Percentiles rank a stretch among this genome's conserved stretches.
Conservation (phyloP, 2,329 filamentous ascomycete species). For the Paracoccidioides brasiliensis region DNA sequence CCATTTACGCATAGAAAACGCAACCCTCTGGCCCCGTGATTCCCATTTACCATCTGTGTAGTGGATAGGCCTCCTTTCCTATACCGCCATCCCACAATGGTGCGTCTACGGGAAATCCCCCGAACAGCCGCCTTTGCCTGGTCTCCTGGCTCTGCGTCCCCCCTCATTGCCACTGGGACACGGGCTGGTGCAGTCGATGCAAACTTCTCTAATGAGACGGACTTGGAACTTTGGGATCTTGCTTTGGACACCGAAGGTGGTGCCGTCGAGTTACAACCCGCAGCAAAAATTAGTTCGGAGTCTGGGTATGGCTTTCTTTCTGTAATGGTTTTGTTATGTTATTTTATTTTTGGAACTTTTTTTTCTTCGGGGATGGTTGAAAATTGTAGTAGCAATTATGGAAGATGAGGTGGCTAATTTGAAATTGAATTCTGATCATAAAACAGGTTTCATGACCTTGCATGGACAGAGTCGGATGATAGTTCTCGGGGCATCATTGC, state of each 20-base stretch:
- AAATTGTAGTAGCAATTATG: conserved; percentile 36
- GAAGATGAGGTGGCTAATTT: not conserved
- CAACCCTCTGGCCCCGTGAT: conserved; percentile 1
- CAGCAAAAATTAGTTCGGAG: conserved; percentile 73
- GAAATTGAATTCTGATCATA: not conserved
- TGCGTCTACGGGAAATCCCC: conserved; percentile 89
- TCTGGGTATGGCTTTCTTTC: conserved; percentile 52
- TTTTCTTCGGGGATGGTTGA: conserved; percentile 66
- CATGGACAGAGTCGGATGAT: conserved; percentile 74
- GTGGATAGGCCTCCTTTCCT: not conserved
- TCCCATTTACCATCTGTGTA: no score
- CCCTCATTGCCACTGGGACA: conserved; percentile 83
- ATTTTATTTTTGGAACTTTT: no score
- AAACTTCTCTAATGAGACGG: conserved; percentile 95
- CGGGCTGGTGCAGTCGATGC: conserved; percentile 89
- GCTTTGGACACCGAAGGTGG: conserved; percentile 63
- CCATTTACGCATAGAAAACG: not conserved
- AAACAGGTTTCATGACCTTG: conserved; percentile 84
- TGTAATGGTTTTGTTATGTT: no score
- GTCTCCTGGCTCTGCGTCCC: conserved; percentile 68
- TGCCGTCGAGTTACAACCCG: conserved; percentile 70
- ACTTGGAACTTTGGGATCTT: conserved; percentile 92
- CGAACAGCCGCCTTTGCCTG: conserved; percentile 95
- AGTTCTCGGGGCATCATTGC: conserved; percentile 82
- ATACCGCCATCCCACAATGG: conserved; percentile 48